A percentile compares a stretch with the other conserved stretches of the same genome.
Evolutionary conservation across 108 stramenopile genomes (phyloP).

Genomic region (Nitzschia sp.): DNA sequence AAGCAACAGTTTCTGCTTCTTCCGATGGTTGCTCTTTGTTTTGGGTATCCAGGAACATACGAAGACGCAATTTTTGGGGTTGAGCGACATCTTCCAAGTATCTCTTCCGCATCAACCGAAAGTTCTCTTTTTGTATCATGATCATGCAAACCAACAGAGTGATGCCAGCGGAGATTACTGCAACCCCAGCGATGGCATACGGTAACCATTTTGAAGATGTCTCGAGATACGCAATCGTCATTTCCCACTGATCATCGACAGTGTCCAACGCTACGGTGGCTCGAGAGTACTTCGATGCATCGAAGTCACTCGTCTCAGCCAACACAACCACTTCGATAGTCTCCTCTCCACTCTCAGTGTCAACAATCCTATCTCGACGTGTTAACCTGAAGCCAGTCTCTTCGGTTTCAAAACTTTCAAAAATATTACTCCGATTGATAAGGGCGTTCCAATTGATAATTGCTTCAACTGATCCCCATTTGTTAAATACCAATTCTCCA

Average conservation of each 20-base stretch:
- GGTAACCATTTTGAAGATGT: neutral
- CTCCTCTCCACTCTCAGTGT: slow-evolving; percentile 15
- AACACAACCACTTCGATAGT: neutral
- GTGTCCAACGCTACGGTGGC: slow-evolving; percentile 13
- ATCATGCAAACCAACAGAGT: slow-evolving; percentile 16
- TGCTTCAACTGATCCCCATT: slow-evolving; percentile 58
- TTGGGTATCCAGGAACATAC: slow-evolving; percentile 21
- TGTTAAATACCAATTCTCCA: slow-evolving; percentile 38
- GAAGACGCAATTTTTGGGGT: slow-evolving; percentile 20
- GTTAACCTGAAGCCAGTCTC: slow-evolving; percentile 54
- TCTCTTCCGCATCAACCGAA: slow-evolving; percentile 10
- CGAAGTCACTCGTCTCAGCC: slow-evolving; percentile 16
- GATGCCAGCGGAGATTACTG: slow-evolving; percentile 8
- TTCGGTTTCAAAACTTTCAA: slow-evolving; percentile 31
- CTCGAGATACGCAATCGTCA: slow-evolving; percentile 8
- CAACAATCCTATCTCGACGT: slow-evolving; percentile 32
- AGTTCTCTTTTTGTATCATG: slow-evolving; percentile 21
- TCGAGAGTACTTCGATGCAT: neutral
- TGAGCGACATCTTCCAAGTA: slow-evolving; percentile 24
- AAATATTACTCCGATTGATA: slow-evolving; percentile 40
- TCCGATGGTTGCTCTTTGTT: slow-evolving; percentile 2
- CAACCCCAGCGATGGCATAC: slow-evolving; percentile 10
- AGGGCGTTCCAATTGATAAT: slow-evolving; percentile 42
- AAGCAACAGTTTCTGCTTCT: slow-evolving; percentile 5
- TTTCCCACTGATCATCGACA: slow-evolving; percentile 18